Evolutionary conservation across 805 yeast species (phyloP).

Genomic region (Clavispora asparagi): DNA sequence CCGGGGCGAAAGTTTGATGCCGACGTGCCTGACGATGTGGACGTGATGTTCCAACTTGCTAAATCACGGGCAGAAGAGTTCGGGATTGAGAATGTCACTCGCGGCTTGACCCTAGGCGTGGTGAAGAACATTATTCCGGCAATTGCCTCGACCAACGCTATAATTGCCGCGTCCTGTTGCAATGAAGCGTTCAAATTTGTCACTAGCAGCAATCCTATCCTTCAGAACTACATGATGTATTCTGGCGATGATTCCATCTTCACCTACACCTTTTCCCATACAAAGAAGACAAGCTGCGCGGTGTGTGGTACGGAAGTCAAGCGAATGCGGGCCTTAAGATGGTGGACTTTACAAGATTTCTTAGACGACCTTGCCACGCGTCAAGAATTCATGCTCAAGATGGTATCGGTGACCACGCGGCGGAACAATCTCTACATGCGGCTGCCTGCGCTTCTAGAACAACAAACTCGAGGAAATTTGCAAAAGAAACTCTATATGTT

Average conservation of each 20-base stretch:
- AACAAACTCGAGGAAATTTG: slow-evolving; percentile 42
- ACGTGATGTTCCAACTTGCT: slow-evolving; percentile 56
- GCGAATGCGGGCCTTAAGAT: slow-evolving; percentile 17
- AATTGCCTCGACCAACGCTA: slow-evolving; percentile 89
- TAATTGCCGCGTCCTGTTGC: slow-evolving; percentile 84
- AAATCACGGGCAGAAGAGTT: slow-evolving; percentile 55
- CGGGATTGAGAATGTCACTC: slow-evolving; percentile 72
- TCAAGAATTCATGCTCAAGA: slow-evolving; percentile 27
- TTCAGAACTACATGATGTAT: slow-evolving; percentile 80
- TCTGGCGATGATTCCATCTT: slow-evolving; percentile 78
- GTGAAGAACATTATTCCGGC: slow-evolving; percentile 91
- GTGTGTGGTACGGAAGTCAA: slow-evolving; percentile 60
- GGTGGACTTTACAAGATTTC: slow-evolving; percentile 29
- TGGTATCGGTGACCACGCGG: slow-evolving; percentile 44
- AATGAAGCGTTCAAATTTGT: slow-evolving; percentile 79
- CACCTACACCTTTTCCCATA: slow-evolving; percentile 65
- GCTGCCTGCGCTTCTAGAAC: slow-evolving; percentile 43
- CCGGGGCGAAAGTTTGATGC: slow-evolving; percentile 52
- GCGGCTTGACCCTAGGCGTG: slow-evolving; percentile 72
- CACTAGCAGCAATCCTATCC: slow-evolving; percentile 59
- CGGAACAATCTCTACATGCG: slow-evolving; percentile 39
- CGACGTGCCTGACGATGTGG: slow-evolving; percentile 63
- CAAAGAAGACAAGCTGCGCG: slow-evolving; percentile 57
- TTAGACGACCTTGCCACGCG: slow-evolving; percentile 33
- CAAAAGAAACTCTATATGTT: slow-evolving; percentile 27